These are phyloP conservation scores for Adiantum capillusveneris DNA, from an alignment of 75 land plant genomes.

Conservation along the genomic window DNA sequence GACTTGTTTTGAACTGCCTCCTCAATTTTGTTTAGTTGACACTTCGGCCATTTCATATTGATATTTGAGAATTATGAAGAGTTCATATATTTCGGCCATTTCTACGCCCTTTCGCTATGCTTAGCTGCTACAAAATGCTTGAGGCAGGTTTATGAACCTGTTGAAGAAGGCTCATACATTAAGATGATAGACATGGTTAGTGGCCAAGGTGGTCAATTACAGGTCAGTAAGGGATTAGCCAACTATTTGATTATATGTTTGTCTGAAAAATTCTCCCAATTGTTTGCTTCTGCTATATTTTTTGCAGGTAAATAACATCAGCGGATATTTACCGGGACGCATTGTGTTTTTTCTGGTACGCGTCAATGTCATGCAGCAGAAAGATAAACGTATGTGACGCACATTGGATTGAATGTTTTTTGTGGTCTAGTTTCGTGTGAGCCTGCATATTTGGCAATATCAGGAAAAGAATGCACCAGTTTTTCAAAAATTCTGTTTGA, in stretches of 20 bases:
- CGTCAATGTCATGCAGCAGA: not conserved
- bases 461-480: no score
- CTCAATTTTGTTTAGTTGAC: no score
- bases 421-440: no score
- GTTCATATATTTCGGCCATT: no score
- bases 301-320: slow-evolving; percentile 83
- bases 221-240: no score
- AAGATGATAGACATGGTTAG: slow-evolving; percentile 98
- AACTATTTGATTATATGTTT: no score
- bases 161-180: slow-evolving; percentile 92
- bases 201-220: slow-evolving; percentile 90
- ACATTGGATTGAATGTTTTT: no score
- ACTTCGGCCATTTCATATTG: no score
- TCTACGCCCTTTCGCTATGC: not conserved
- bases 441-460: no score
- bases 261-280: not conserved
- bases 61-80: no score
- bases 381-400: not conserved
- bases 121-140: not conserved
- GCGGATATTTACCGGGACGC: slow-evolving; percentile 97
- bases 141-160: slow-evolving; percentile 87
- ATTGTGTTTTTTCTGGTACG: slow-evolving; percentile 97
- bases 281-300: slow-evolving; percentile 1
- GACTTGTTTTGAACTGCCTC: no score
- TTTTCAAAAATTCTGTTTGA: no score